phyloP scores from a whole-genome alignment of 306 rosid species.

The Sechiopsis laciniata region DNA sequence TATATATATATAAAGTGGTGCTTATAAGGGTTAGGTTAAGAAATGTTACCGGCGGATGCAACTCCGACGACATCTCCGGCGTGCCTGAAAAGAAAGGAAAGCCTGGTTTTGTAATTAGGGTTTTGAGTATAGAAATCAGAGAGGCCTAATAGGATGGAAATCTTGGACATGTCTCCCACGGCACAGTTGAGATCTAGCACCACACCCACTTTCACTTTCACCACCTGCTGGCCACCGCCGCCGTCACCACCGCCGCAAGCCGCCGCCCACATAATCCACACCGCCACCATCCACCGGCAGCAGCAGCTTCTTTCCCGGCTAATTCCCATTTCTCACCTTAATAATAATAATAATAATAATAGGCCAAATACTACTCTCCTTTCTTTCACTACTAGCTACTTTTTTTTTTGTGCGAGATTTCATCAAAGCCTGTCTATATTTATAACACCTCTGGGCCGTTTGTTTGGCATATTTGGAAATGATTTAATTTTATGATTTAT shows the following conservation, averaged over 20 bases:
- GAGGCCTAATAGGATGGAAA: conserved; percentile 6
- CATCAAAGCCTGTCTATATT: no score
- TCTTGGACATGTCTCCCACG: conserved; percentile 5
- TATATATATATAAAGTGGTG: no score
- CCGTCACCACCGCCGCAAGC: no score
- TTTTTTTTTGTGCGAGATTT: no score
- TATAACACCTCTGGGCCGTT: no score
- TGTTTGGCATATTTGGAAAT: no score
- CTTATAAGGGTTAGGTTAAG: no score
- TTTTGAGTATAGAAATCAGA: conserved; percentile 8
- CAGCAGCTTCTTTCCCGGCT: background rate
- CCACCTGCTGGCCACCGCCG: background rate
- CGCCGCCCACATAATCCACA: background rate
- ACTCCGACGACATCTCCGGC: conserved; percentile 13
- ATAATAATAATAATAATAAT: no score
- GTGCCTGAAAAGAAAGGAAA: background rate
- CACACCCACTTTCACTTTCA: conserved; percentile 15
- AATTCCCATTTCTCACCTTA: background rate
- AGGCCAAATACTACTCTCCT: background rate
- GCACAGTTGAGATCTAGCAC: conserved; percentile 13
- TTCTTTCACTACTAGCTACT: background rate
- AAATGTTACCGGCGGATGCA: conserved; percentile 17
- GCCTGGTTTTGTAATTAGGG: conserved; percentile 1
- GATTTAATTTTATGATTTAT: no score
- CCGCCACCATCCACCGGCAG: background rate